Evolutionary conservation across 192 early-diverging fungal species (phyloP), one percentile per base, ranked within the genome.

Genomic region (Entophlyctis luteolus): DNA sequence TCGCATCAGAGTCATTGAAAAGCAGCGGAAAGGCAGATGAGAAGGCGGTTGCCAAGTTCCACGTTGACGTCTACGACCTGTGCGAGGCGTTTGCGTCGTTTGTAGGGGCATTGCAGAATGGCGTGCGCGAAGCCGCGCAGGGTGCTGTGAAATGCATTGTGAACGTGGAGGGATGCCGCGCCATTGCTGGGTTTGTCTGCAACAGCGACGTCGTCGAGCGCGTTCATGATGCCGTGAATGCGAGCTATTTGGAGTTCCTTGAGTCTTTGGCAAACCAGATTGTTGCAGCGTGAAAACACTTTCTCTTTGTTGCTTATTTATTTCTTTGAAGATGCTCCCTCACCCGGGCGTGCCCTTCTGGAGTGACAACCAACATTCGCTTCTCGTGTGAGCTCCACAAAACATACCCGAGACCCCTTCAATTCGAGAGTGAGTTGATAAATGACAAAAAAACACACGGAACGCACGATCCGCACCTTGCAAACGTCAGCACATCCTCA

Each of bases 371-470:
- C 53, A 98, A 65, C 72, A 90, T 85, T 5, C 81, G 67, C 28
- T 85, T 85, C 49, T 87, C 84, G 27, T 75, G 78, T 59, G 81
- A 90, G 22, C 81, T 79, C 93, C 93, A 98, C 38, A 92, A 69
- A 2, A 95, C 75, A 10, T 87, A 88, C 3, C 85, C 87, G 6
- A 90, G 74, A 18, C 90, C 86, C 66, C 82, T 80, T 2, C 27
- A 57, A 34, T 22, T n/a, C 16, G 27, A 57, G 37, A 36, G 12
- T 57, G 1, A 16, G 16, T 12, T 34, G 18, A 57, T 18, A 35
- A 36, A 45, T 10, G n/a, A 10, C 10, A n/a, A 45, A n/a, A 45
- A n/a, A 45, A n/a, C 10, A n/a, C 10, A n/a, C 10, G 42, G n/a
- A 45, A 45, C 42, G n/a, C 42, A 10, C 10, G 10, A 45, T 45